Evolutionary conservation across 2,329 filamentous ascomycete species (phyloP), one percentile per base, ranked within the genome.

Genomic region (Penicillium sp.): DNA sequence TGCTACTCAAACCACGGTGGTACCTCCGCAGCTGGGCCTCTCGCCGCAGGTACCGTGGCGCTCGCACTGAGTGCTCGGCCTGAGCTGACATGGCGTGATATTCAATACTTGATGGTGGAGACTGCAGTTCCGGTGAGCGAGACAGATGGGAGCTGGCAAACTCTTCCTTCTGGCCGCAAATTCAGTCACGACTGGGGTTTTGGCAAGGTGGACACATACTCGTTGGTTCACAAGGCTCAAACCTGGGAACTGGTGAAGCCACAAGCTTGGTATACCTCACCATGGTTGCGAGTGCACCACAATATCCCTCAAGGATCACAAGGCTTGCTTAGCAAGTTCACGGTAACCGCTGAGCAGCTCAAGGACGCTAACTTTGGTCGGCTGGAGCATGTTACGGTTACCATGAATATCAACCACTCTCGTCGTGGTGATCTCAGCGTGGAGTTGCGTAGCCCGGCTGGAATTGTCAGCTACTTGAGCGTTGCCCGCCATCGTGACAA

Each of bases 161-260:
- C 84, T 46, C 96, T 92, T 0, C 81, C 84, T 3, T 87, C 90
- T 59, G 93, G 91, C 63, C 91, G 89, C 75, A 87, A 91, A 68
- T 99, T 90, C 78, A 97, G 92, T 71, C 95, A 99, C 73, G 91
- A 91, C 47, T 99, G 90, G 76, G 95, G 93, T 44, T 99, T 96
- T 69, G 95, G 95, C 70, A 98, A 97, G 77, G 85, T 98, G 39
- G 95, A 99, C 73, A 90, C 90, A 0, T 96, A 88, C 70, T 84
- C 85, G 16, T 85, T 96, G 50, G 90, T 99, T 16, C 88, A 97
- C 68, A 86, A 84, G 53, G 93, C 95, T 55, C 96, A 91, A 79
- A 86, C 82, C 0, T 98, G 91, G 88, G 81, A 91, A 63, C 83
- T 88, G 21, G 92, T 98, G 62, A 98, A 98, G 76, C 93, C 95